These are phyloP conservation scores for Daldinia sp. DNA, from an alignment of 2,329 filamentous ascomycete genomes.

Conservation along the genomic window DNA sequence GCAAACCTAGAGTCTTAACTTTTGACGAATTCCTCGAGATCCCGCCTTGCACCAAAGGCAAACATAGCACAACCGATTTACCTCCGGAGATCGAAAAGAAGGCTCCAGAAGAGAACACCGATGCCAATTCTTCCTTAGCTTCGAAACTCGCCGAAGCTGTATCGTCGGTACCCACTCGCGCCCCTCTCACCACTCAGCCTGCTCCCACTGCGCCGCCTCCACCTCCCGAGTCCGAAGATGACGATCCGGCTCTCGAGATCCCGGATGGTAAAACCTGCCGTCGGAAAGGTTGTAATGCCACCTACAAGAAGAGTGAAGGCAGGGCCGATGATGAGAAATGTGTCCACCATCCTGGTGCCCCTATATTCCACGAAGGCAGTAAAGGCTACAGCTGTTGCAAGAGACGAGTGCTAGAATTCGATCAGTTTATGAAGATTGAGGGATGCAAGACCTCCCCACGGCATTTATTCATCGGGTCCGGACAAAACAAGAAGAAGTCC, in stretches of 20 bases:
- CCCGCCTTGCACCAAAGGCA: slow-evolving; percentile 89
- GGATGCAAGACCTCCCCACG: slow-evolving; percentile 84
- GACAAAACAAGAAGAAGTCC: slow-evolving; percentile 61
- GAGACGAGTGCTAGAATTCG: slow-evolving; percentile 91
- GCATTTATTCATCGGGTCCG: slow-evolving; percentile 86
- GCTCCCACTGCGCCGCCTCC: slow-evolving; percentile 64
- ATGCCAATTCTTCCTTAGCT: slow-evolving; percentile 53
- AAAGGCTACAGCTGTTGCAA: slow-evolving; percentile 99
- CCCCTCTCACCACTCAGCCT: slow-evolving; percentile 54
- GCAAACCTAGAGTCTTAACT: slow-evolving; percentile 93
- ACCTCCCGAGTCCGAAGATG: slow-evolving; percentile 82
- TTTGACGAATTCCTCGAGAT: slow-evolving; percentile 98
- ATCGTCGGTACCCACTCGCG: slow-evolving; percentile 52
- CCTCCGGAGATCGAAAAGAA: slow-evolving; percentile 70
- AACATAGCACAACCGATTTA: slow-evolving; percentile 85
- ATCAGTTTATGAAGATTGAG: slow-evolving; percentile 95
- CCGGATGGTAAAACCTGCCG: slow-evolving; percentile 79
- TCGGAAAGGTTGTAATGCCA: slow-evolving; percentile 75
- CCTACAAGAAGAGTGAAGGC: slow-evolving; percentile 67
- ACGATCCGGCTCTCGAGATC: slow-evolving; percentile 79
- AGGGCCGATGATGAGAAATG: slow-evolving; percentile 77
- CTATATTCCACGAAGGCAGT: slow-evolving; percentile 97
- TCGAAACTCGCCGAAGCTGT: slow-evolving; percentile 54
- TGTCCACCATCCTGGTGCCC: slow-evolving; percentile 85
- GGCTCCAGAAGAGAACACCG: slow-evolving; percentile 52